Evolutionary conservation across 2,329 filamentous ascomycete genomes (phyloP), one percentile per base, ranked within the genome.

Genomic region (Colletotrichum sp.): DNA sequence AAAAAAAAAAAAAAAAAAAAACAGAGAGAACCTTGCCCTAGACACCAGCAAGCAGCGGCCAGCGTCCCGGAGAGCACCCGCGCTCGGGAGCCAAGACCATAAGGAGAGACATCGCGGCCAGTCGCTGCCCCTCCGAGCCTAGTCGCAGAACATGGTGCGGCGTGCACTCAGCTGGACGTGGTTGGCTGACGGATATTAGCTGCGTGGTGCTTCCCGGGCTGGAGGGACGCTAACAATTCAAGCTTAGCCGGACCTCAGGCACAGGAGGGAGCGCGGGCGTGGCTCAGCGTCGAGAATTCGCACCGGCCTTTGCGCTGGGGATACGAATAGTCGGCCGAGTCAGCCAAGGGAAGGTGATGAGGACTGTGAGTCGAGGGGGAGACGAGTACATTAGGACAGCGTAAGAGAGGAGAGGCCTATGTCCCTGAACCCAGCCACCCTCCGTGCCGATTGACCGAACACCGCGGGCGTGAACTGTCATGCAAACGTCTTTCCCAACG

Each of bases 211-310:
- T 43, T 66, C 33, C 62, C 71, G 51, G 38, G 68, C 57, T 62
- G 29, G 43, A 71, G 55, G 72, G 34, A 74, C 72, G 72, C 72
- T 67, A 74, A 62, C 29, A 64, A 58, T 63, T 72, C 68, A 74
- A 74, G 72, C 72, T 71, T 67, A 66, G 68, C 68, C 57, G 63
- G 68, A 62, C 58, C 62, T 36, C 55, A 66, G 67, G 67, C 59
- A 36, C 51, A 54, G 31, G 31, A 33, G 31, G 31, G 31, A 29
- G 24, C 51, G 31, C n/a, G n/a, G n/a, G n/a, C 33, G 64, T 62
- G 69, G 64, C 69, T 62, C 61, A n/a, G 55, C 29, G 43, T 21
- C 18, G 43, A 21, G 31, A 31, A 43, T 47, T 59, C 15, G 29
- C 66, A 58, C 36, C 63, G n/a, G 58, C 58, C 27, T 67, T 29